Evolutionary conservation across 176 grass and related monocot species (phyloP).

Genomic region (Oryza meyeriana): DNA sequence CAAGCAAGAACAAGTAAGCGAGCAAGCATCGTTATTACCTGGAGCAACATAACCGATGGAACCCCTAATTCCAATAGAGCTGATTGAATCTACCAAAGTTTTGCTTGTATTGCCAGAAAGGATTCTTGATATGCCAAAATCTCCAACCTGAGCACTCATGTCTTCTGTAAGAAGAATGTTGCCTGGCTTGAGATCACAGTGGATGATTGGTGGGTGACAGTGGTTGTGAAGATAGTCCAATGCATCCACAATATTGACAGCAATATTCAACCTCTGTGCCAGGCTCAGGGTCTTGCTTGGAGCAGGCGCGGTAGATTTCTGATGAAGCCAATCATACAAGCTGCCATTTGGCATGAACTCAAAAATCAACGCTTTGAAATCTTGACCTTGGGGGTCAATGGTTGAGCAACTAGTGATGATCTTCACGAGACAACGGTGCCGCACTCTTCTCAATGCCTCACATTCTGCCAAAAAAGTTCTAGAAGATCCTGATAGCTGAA

Average conservation of each 20-base stretch:
- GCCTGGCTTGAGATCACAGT: slow-evolving; percentile 50
- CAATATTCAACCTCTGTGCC: background rate
- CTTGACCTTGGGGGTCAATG: background rate
- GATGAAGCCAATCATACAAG: slow-evolving; percentile 27
- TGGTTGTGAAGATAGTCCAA: slow-evolving; percentile 24
- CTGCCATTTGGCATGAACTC: slow-evolving; percentile 34
- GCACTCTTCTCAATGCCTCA: slow-evolving; percentile 11
- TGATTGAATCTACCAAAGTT: background rate
- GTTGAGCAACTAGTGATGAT: slow-evolving; percentile 30
- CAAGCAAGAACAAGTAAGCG: too few relatives aligned
- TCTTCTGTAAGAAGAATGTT: slow-evolving; percentile 51
- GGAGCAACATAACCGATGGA: slow-evolving; percentile 46
- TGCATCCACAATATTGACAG: background rate
- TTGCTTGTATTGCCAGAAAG: background rate
- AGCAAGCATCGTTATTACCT: too few relatives aligned
- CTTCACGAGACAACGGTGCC: slow-evolving; percentile 21
- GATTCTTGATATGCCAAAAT: slow-evolving; percentile 42
- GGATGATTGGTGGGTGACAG: slow-evolving; percentile 33
- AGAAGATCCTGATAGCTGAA: background rate
- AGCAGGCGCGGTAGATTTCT: background rate
- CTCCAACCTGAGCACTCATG: slow-evolving; percentile 33
- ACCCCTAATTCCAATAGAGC: slow-evolving; percentile 23
- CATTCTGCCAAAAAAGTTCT: slow-evolving; percentile 32
- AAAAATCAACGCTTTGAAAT: slow-evolving; percentile 33
- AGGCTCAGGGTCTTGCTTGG: background rate